Evolutionary conservation across 2,329 filamentous ascomycete genomes (phyloP), one percentile per base, ranked within the genome.

Genomic region (Arachnomyces sp.): DNA sequence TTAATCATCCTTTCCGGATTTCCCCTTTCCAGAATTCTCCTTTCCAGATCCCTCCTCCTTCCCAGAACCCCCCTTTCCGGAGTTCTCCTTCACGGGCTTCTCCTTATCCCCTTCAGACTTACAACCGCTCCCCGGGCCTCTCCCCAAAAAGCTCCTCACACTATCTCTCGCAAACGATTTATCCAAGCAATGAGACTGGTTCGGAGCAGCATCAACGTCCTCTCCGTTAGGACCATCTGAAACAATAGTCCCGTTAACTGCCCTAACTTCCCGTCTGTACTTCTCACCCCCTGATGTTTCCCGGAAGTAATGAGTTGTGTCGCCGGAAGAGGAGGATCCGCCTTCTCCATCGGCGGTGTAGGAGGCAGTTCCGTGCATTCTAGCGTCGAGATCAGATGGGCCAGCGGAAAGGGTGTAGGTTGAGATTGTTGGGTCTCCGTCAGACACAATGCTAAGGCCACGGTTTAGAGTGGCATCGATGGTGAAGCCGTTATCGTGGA

Each of bases 401-500:
- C 56, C 55, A 3, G 53, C 48, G 16, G 60, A 49, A 47, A 81
- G 81, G 0, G 71, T 73, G 47, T 82, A 76, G 0, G 80, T 74
- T 37, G 83, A 77, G 17, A 75, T 66, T 1, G 71, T 58, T 7
- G 59, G 53, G 3, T 71, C 43, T 17, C 67, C 65, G 17, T 64
- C 53, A 7, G 53, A 45, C 4, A 47, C 42, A 7, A 75, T 65
- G 13, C 68, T 52, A 28, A 77, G 68, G 9, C 68, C 70, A 11
- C 72, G 68, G 32, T 58, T 58, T 48, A 80, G 57, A n/a, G 52
- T 57, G 8, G 67, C 74, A 16, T 63, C 52, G 40, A 74, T 68
- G 2, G 64, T 66, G 37, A 76, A 60, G n/a, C 64, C 67, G 38
- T 72, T 59, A 47, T 72, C 67, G 1, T 17, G 68, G 9, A 65